phyloP scores from a whole-genome alignment of 1,139 yeast species.

The Geotrichum klebahnii region DNA sequence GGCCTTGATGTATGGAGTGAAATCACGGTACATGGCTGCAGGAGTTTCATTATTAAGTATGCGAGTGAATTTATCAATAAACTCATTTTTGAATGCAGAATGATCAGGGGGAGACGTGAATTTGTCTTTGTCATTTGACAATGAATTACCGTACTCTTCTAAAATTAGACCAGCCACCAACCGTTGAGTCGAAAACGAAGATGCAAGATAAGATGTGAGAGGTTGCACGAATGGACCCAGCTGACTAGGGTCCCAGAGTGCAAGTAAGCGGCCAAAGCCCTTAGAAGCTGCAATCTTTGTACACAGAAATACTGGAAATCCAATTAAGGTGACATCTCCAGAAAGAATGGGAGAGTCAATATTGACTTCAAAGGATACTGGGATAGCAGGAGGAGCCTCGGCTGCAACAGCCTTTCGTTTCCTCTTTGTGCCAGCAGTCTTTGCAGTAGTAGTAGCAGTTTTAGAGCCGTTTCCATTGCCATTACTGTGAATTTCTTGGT shows the following conservation, averaged over 20 bases:
- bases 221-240: constrained; percentile 29
- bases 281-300: constrained; percentile 73
- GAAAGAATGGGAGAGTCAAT: constrained; percentile 89
- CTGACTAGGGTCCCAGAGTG: constrained; percentile 47
- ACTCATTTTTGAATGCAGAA: constrained; percentile 21
- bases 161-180: constrained; percentile 64
- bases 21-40: constrained; percentile 68
- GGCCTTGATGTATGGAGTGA: constrained; percentile 80
- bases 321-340: constrained; percentile 88
- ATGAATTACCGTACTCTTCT: constrained; percentile 61
- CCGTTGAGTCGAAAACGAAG: constrained; percentile 78
- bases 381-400: constrained; percentile 21
- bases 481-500: constrained; percentile 12
- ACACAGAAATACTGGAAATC: constrained; percentile 65
- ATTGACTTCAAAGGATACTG: constrained; percentile 46
- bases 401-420: constrained; percentile 25
- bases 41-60: constrained; percentile 46
- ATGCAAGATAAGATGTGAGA: constrained; percentile 46
- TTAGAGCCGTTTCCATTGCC: constrained; percentile 33
- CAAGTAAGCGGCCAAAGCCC: constrained; percentile 69
- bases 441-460: constrained; percentile 19
- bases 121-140: constrained; percentile 26
- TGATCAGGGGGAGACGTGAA: constrained; percentile 25
- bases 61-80: constrained; percentile 39
- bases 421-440: constrained; percentile 20